Conservation (phyloP, 129 eudicot genomes). For the Flaveria trinervia region DNA sequence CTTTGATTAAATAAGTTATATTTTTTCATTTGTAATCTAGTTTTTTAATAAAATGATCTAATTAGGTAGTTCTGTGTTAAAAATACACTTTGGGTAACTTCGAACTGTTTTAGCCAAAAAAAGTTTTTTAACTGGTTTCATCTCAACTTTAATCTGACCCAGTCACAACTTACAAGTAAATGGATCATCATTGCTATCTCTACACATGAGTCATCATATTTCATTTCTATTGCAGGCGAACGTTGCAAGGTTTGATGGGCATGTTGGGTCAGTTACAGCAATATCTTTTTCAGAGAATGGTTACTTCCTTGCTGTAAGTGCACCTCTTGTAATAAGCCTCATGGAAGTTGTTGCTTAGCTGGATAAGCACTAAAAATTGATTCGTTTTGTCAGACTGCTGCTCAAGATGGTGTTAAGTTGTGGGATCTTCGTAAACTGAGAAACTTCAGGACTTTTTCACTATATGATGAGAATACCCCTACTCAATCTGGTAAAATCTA, state of each 20-base stretch:
- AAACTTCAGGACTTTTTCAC: constrained; percentile 83
- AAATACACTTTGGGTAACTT: background rate
- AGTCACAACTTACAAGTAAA: background rate
- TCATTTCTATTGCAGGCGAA: constrained; percentile 51
- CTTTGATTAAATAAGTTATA: background rate
- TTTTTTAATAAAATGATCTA: background rate
- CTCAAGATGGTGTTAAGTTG: constrained; percentile 93
- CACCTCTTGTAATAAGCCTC: background rate
- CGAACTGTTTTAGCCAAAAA: background rate
- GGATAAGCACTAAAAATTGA: constrained; percentile 4
- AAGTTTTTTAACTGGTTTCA: background rate
- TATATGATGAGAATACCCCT: constrained; percentile 79
- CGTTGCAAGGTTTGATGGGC: constrained; percentile 94
- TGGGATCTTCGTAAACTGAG: constrained; percentile 97
- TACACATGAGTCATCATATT: background rate
- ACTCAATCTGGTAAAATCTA: constrained; percentile 68
- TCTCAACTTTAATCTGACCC: background rate
- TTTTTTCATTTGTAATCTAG: background rate
- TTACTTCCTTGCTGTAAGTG: constrained; percentile 82
- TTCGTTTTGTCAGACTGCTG: constrained; percentile 69
- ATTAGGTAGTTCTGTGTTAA: background rate
- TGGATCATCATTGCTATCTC: constrained; percentile 3
- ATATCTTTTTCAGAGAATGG: constrained; percentile 88
- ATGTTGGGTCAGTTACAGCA: constrained; percentile 72
- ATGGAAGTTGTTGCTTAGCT: background rate